These are phyloP conservation scores for Floccularia luteovirens DNA, from an alignment of 768 basidiomycete genomes.

Conservation along the genomic window DNA sequence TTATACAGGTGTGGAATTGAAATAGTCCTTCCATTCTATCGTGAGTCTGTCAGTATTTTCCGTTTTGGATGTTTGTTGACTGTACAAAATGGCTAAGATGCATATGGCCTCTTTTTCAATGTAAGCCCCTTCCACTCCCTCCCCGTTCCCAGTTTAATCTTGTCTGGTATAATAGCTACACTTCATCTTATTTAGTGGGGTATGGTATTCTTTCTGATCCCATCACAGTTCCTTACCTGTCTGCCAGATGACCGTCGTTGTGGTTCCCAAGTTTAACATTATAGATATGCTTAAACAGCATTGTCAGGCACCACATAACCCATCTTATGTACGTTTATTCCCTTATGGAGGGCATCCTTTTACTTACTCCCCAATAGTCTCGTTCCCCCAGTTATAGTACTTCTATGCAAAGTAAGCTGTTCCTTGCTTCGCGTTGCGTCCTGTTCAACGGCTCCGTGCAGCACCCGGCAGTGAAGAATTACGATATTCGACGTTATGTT, in stretches of 20 bases:
- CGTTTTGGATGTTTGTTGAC: neutral
- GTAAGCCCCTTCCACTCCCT: neutral
- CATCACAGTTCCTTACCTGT: neutral
- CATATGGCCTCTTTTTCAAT: neutral
- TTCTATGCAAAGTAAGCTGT: conserved; percentile 45
- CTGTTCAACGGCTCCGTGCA: conserved; percentile 12
- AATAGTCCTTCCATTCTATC: neutral
- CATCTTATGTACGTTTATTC: conserved; percentile 35
- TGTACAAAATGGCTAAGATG: neutral
- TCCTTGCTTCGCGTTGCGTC: neutral
- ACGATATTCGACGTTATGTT: conserved; percentile 34
- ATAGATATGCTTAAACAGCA: conserved; percentile 49
- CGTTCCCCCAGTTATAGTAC: conserved; percentile 50
- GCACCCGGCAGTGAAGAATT: conserved; percentile 45
- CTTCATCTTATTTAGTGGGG: conserved; percentile 45
- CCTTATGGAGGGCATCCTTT: neutral
- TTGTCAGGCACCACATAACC: conserved; percentile 47
- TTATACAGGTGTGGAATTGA: too few species aligned
- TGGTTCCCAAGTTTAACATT: conserved; percentile 59
- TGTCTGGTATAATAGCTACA: conserved; percentile 34
- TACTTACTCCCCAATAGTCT: conserved; percentile 27
- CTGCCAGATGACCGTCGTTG: conserved; percentile 23
- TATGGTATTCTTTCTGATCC: conserved; percentile 18
- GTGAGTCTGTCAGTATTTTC: neutral
- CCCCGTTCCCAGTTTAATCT: neutral